Percentiles rank a stretch among this genome's conserved stretches.
These are phyloP conservation scores for Arachnopeziza araneosa DNA, from an alignment of 2,329 filamentous ascomycete species.

Conservation along the genomic window DNA sequence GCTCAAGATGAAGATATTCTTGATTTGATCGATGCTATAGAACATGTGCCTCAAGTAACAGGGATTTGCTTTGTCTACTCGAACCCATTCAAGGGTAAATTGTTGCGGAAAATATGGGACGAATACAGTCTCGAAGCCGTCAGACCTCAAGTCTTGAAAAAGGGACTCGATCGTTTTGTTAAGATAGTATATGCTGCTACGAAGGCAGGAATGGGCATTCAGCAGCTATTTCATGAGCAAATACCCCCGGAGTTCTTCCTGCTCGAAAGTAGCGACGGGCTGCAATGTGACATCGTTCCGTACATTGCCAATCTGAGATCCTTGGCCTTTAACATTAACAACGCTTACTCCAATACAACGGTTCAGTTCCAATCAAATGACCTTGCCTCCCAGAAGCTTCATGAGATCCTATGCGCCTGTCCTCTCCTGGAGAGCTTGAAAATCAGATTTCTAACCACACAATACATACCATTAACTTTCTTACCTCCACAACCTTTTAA, in stretches of 20 bases:
- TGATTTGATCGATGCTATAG: slow-evolving; percentile 4
- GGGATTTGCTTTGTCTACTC: slow-evolving; percentile 4
- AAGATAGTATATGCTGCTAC: slow-evolving; percentile 5
- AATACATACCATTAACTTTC: background rate
- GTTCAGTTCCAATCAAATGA: background rate
- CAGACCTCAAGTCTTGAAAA: background rate
- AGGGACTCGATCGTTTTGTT: background rate
- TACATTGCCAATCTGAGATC: slow-evolving; percentile 1
- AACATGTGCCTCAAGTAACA: slow-evolving; percentile 5
- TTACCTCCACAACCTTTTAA: background rate
- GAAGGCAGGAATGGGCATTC: slow-evolving; percentile 4
- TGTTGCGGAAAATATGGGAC: slow-evolving; percentile 16
- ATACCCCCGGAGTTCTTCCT: background rate
- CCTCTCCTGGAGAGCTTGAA: slow-evolving; percentile 3
- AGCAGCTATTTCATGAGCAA: slow-evolving; percentile 1
- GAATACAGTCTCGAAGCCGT: slow-evolving; percentile 14
- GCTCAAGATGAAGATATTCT: background rate
- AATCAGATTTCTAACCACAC: slow-evolving; percentile 7
- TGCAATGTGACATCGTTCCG: background rate
- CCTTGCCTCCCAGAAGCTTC: background rate
- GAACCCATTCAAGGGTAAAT: slow-evolving; percentile 10
- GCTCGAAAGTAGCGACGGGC: background rate
- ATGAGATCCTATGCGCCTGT: background rate
- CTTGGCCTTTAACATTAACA: slow-evolving; percentile 4
- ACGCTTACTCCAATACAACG: background rate